Percentiles rank a stretch among this genome's conserved stretches.
Evolutionary conservation across 1,139 yeast genomes (phyloP).

Genomic region (Saccharomycopsis hybrid): DNA sequence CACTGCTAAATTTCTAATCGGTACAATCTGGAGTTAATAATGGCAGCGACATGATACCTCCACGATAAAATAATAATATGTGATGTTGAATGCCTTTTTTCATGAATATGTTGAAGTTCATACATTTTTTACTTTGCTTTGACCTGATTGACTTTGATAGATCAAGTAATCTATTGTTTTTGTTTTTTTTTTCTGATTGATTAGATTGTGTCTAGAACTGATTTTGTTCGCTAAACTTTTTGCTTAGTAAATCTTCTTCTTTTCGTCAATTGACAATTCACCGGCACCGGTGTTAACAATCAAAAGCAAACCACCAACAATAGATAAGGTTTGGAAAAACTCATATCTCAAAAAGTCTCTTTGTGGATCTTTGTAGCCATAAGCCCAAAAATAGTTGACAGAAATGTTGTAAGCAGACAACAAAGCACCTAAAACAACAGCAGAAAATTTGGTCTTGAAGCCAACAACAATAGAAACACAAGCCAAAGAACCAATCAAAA

Average conservation of each 20-base stretch:
- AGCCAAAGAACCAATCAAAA: constrained; percentile 62
- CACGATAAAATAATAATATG: too few relatives aligned
- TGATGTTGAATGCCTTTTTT: too few relatives aligned
- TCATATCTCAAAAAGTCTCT: constrained; percentile 91
- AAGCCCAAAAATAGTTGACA: constrained; percentile 87
- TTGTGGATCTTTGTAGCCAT: constrained; percentile 60
- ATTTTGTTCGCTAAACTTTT: too few relatives aligned
- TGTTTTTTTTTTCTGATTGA: too few relatives aligned
- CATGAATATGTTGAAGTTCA: too few relatives aligned
- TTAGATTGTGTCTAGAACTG: too few relatives aligned
- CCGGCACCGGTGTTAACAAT: constrained; percentile 98
- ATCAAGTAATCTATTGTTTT: too few relatives aligned
- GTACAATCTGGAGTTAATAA: too few relatives aligned
- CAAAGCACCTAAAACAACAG: constrained; percentile 68
- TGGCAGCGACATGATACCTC: too few relatives aligned
- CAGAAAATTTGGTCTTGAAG: constrained; percentile 87
- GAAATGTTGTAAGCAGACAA: constrained; percentile 71
- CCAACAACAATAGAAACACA: constrained; percentile 86
- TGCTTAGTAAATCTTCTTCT: constrained; percentile 78
- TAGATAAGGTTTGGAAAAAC: constrained; percentile 89
- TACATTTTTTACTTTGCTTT: too few relatives aligned
- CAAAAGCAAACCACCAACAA: constrained; percentile 87
- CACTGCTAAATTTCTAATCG: too few relatives aligned
- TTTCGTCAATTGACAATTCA: constrained; percentile 86
- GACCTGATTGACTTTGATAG: too few relatives aligned